Percentiles rank a stretch among this genome's conserved stretches.
Conservation (phyloP, 805 yeast genomes). For the Candida tallmaniae region DNA sequence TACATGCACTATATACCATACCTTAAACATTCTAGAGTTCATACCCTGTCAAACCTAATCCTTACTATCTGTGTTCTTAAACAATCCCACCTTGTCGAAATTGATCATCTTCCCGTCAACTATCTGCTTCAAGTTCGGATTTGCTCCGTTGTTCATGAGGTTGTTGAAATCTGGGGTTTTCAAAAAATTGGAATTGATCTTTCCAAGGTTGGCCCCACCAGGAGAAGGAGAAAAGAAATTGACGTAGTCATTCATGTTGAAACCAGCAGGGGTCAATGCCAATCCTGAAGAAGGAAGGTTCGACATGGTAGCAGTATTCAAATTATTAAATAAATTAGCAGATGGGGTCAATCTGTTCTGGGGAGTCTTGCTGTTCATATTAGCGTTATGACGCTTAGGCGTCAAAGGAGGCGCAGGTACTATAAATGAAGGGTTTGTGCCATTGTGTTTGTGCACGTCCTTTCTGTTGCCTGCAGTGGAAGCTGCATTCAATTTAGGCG, state of each 20-base stretch:
- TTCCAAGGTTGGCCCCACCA: slow-evolving; percentile 19
- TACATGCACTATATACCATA: too few species aligned
- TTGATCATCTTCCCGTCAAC: slow-evolving; percentile 43
- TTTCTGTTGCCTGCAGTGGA: not conserved
- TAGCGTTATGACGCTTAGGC: slow-evolving; percentile 30
- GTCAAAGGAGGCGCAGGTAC: slow-evolving; percentile 42
- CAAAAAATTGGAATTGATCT: slow-evolving; percentile 19
- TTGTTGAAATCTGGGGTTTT: slow-evolving; percentile 41
- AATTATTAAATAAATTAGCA: slow-evolving; percentile 24
- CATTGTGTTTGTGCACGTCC: slow-evolving; percentile 14
- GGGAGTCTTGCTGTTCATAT: slow-evolving; percentile 28
- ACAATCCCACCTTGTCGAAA: slow-evolving; percentile 35
- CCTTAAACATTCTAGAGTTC: too few species aligned
- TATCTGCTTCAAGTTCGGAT: slow-evolving; percentile 12
- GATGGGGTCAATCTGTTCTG: slow-evolving; percentile 40
- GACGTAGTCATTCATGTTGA: slow-evolving; percentile 80
- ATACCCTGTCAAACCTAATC: too few species aligned
- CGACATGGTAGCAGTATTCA: slow-evolving; percentile 10
- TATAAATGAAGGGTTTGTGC: slow-evolving; percentile 21
- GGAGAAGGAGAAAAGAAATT: slow-evolving; percentile 76
- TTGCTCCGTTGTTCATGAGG: slow-evolving; percentile 15
- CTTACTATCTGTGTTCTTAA: slow-evolving; percentile 9
- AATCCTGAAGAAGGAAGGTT: slow-evolving; percentile 41
- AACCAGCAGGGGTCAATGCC: slow-evolving; percentile 57
- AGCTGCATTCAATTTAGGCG: slow-evolving; percentile 19